A percentile compares a stretch with the other conserved stretches of the same genome.
These are phyloP conservation scores for Draba incana DNA, from an alignment of 345 rosid genomes.

Conservation along the genomic window DNA sequence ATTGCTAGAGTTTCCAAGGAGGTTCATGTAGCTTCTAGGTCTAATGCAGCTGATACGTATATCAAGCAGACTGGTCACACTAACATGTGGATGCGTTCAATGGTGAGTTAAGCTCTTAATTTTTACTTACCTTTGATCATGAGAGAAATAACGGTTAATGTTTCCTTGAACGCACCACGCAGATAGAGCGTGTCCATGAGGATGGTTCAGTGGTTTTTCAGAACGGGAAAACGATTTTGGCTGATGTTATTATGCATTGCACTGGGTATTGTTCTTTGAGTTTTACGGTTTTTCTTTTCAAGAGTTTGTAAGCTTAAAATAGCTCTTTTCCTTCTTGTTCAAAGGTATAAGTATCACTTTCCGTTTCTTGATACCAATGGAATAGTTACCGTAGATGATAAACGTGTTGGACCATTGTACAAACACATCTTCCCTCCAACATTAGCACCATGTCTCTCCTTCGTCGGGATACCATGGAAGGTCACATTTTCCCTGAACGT, in stretches of 20 bases:
- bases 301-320: not conserved
- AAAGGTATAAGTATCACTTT: not conserved
- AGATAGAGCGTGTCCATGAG: constrained; percentile 55
- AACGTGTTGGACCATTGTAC: too few species aligned
- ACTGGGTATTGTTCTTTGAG: constrained; percentile 56
- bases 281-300: not conserved
- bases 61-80: constrained; percentile 37
- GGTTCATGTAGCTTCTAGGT: constrained; percentile 73
- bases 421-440: constrained; percentile 73
- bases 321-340: constrained; percentile 34
- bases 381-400: too few species aligned
- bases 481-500: constrained; percentile 29
- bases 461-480: constrained; percentile 81
- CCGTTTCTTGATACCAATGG: too few species aligned
- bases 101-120: constrained; percentile 47
- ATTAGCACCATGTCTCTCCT: constrained; percentile 75
- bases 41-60: constrained; percentile 46
- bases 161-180: constrained; percentile 32
- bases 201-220: constrained; percentile 40
- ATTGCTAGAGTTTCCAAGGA: constrained; percentile 71
- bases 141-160: not conserved
- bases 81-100: constrained; percentile 77
- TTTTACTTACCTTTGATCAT: not conserved
- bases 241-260: constrained; percentile 77
- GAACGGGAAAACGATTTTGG: constrained; percentile 51